phyloP scores from a whole-genome alignment of 495 filamentous ascomycete genomes.

The Neurospora cerealis region DNA sequence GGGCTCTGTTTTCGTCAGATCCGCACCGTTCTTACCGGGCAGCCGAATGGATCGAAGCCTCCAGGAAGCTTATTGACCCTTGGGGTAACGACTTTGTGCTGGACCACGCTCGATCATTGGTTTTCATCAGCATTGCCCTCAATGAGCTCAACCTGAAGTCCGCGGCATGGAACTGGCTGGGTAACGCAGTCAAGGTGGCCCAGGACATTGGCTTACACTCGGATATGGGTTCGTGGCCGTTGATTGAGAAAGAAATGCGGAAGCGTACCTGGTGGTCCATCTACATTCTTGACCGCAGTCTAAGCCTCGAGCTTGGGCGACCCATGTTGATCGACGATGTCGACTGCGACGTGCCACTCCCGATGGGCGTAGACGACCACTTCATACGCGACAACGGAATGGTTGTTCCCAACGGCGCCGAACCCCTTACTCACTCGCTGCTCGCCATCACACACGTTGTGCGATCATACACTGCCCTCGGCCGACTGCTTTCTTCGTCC shows the following conservation, averaged over 20 bases:
- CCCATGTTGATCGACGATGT: constrained; percentile 80
- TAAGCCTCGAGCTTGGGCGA: constrained; percentile 74
- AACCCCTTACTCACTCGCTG: constrained; percentile 51
- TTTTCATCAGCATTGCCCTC: constrained; percentile 71
- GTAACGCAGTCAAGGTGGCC: constrained; percentile 69
- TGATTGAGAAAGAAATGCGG: constrained; percentile 81
- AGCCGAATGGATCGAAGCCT: constrained; percentile 59
- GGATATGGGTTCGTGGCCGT: constrained; percentile 61
- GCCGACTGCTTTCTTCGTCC: constrained; percentile 58
- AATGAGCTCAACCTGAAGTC: constrained; percentile 83
- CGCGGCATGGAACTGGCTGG: constrained; percentile 84
- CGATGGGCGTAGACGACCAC: constrained; percentile 73
- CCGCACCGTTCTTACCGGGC: constrained; percentile 50
- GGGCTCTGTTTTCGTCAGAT: constrained; percentile 58
- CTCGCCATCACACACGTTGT: constrained; percentile 75
- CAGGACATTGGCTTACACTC: constrained; percentile 83
- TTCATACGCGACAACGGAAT: constrained; percentile 58
- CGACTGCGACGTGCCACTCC: constrained; percentile 77
- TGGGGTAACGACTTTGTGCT: constrained; percentile 77
- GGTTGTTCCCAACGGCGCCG: constrained; percentile 36
- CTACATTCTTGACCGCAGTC: constrained; percentile 77
- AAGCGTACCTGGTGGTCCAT: constrained; percentile 90
- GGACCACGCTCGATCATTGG: constrained; percentile 63
- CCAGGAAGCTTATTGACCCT: constrained; percentile 60
- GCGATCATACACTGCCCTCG: constrained; percentile 67